Evolutionary conservation across 2,329 filamentous ascomycete species (phyloP).

Genomic region (Aspergillus cejpii): DNA sequence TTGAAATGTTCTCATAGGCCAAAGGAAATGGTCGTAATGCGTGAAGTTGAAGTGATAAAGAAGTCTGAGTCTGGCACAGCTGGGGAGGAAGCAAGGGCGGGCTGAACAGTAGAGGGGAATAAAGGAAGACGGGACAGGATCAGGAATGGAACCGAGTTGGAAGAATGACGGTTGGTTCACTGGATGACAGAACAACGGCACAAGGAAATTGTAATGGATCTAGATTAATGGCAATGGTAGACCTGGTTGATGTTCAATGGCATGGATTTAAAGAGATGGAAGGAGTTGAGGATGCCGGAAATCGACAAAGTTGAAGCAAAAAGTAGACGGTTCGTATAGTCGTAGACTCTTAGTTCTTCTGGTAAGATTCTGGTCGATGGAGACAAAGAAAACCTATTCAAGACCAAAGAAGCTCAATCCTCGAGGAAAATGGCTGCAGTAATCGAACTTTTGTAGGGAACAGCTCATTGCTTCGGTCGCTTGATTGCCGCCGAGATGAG

Average conservation of each 20-base stretch:
- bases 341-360: no score
- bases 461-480: not conserved
- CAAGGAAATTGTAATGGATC: not conserved
- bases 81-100: conserved; percentile 7
- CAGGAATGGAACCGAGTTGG: conserved; percentile 7
- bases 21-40: not conserved
- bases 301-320: no score
- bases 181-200: not conserved
- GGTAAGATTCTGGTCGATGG: no score
- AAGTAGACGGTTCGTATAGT: no score
- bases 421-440: no score
- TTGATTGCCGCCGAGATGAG: not conserved
- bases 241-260: no score
- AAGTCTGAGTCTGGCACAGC: not conserved
- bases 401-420: not conserved
- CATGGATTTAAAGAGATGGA: no score
- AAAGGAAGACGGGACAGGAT: conserved; percentile 8
- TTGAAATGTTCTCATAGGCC: not conserved
- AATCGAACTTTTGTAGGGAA: no score
- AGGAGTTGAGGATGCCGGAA: no score
- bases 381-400: not conserved
- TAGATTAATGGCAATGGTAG: no score
- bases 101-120: conserved; percentile 11
- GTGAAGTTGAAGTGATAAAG: conserved; percentile 2
- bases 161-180: conserved; percentile 8